Base-by-base conservation (phyloP, 192 early-diverging fungal species). In the Podochytrium sp. region DNA sequence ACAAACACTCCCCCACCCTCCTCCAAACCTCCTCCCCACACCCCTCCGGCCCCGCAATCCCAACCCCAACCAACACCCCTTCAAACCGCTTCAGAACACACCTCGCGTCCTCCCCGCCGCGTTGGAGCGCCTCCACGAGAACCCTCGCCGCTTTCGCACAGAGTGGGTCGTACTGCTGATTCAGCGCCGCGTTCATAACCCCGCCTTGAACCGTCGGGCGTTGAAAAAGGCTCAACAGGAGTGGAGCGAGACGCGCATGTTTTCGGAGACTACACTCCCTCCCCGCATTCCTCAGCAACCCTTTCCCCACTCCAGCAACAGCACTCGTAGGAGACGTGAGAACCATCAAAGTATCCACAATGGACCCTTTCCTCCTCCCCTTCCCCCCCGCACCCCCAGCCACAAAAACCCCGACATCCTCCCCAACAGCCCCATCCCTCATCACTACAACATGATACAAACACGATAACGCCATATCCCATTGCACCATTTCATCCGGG, bases 21-120 rank as follows among this genome's bases (percentile, higher is more conserved):
- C 37, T 25, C 51, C 66, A 69, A 34, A 69, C 52, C 7, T 69
- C 66, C 27, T 69, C 66, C 6, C 16, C 20, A 34, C 52, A n/a
- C 30, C 64, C 64, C 5, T 7, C 66, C 3, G 55, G 23, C 0
- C 66, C 66, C 27, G 14, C 34, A 3, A 69, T 38, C n/a, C 50
- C 66, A 30, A 69, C 34, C 37, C 66, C 66, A 18, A 69, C 66
- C 6, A 69, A 23, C 23, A n/a, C 30, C 27, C 35, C 39, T 33
- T 69, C 66, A 33, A 50, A 56, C 37, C n/a, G 14, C 52, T 69
- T 69, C n/a, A 69, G 27, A 10, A 56, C 66, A 18, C 35, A n/a
- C 50, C 66, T 49, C 20, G 66, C 66, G 7, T 69, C 66, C 20
- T 69, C 51, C 20, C 66, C 66, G 3, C 66, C 66, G 20, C 66